Conservation (phyloP, 176 grass and related monocot genomes). For the Triticum timopheevii region DNA sequence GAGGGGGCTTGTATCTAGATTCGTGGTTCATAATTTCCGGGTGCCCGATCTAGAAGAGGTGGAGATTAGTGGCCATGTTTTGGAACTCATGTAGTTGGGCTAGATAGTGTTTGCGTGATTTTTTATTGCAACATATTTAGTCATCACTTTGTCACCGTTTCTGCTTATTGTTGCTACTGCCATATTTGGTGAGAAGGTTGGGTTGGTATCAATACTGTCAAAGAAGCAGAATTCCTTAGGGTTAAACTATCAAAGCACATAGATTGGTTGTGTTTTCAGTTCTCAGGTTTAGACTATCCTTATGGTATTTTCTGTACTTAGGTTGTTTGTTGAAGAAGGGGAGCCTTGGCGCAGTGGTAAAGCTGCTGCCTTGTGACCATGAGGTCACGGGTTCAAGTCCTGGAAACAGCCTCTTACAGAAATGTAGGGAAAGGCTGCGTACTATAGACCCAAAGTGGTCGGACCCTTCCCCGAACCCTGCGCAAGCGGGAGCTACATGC, state of each 20-base stretch:
- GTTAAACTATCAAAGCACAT: background rate
- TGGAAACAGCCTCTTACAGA: too few species aligned
- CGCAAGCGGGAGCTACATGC: too few species aligned
- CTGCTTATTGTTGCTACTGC: background rate
- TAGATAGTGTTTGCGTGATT: background rate
- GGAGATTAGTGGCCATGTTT: background rate
- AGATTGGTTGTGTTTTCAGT: background rate
- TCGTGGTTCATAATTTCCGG: background rate
- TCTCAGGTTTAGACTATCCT: background rate
- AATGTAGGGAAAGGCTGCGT: too few species aligned
- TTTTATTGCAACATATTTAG: background rate
- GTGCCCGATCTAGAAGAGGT: background rate
- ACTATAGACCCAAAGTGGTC: too few species aligned
- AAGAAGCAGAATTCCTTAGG: background rate
- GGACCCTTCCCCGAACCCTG: too few species aligned
- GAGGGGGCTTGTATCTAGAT: background rate
- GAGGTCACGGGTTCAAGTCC: too few species aligned
- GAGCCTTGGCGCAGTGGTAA: too few species aligned
- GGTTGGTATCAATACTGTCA: background rate
- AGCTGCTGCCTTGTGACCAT: too few species aligned
- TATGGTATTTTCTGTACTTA: conserved; percentile 13
- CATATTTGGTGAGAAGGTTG: background rate
- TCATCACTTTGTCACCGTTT: background rate
- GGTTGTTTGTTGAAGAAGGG: background rate
- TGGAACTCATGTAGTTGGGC: background rate